Base-by-base conservation (phyloP, 2,329 filamentous ascomycete genomes). In the Verticillium zaregamsianum region DNA sequence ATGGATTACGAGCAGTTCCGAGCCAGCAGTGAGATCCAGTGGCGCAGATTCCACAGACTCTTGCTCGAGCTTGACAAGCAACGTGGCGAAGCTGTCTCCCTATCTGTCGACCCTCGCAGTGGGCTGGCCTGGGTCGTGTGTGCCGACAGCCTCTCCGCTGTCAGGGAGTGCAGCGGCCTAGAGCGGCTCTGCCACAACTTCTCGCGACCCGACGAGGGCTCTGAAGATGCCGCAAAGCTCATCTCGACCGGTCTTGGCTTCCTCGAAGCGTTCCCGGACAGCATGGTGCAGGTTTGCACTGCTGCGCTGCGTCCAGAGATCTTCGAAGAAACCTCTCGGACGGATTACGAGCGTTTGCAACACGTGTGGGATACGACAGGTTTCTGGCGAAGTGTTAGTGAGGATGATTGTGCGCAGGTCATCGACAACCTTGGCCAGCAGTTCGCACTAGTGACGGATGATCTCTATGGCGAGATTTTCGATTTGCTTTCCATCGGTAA, bases 31-130 rank as follows among this genome's bases (percentile, higher is more conserved):
- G 90, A 95, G 70, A 83, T 85, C 12, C 93, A 97, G 73, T 99
- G 95, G 95, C 87, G 90, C 65, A 86, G 91, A 58, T 96, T 96
- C 74, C 97, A 93, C 78, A 88, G 93, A 35, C 82, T 98, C 20
- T 83, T 96, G 20, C 82, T 91, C 14, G 93, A 97, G 72, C 79
- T 99, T 49, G 93, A 98, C 72, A 93, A 90, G 69, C 89, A 92
- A 69, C 85, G 93, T 69, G 90, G 90, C 20, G 93, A 97, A 70
- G 89, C 91, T 0, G 77, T 98, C 55, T 88, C 91, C 1, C 79
- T 98, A 55, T 86, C 88, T 0, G 87, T 91, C 61, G 95, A 98
- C 69, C 74, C 83, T 0, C 82, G 85, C 57, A 82, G 84, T 11
- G 88, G 89, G 58, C 84, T 93, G 78, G 86, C 92, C 2, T 97